A percentile compares a stretch with the other conserved stretches of the same genome.
Conservation (phyloP, 768 basidiomycete species). For the Cubamyces sp. region DNA sequence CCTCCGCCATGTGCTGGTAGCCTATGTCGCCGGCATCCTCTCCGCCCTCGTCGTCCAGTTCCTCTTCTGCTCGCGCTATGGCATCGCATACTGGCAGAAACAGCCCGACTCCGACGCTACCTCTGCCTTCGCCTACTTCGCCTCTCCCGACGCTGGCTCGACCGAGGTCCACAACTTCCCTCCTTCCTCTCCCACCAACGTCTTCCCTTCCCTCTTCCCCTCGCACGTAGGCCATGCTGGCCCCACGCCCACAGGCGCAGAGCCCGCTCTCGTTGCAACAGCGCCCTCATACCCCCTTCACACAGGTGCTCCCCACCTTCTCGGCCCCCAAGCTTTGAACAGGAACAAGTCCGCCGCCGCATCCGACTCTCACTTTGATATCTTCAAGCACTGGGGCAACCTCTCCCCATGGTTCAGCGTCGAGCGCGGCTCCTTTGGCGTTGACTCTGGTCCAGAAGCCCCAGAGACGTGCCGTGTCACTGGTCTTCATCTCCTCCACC, state of each 20-base stretch:
- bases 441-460: slow-evolving; percentile 70
- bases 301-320: slow-evolving; percentile 66
- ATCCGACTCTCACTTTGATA: slow-evolving; percentile 49
- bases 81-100: slow-evolving; percentile 32
- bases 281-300: slow-evolving; percentile 82
- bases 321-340: slow-evolving; percentile 45
- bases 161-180: slow-evolving; percentile 72
- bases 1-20: slow-evolving; percentile 20
- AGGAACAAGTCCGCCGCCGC: slow-evolving; percentile 24
- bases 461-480: slow-evolving; percentile 74
- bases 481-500: slow-evolving; percentile 77
- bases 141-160: slow-evolving; percentile 73
- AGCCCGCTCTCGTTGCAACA: slow-evolving; percentile 71
- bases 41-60: slow-evolving; percentile 56
- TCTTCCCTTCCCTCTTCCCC: slow-evolving; percentile 73
- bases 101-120: background rate
- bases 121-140: slow-evolving; percentile 43
- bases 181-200: slow-evolving; percentile 74
- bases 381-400: slow-evolving; percentile 84
- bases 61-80: slow-evolving; percentile 46
- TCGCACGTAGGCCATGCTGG: slow-evolving; percentile 78
- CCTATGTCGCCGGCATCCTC: slow-evolving; percentile 48
- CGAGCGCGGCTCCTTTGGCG: slow-evolving; percentile 62
- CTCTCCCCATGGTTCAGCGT: slow-evolving; percentile 87
- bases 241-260: slow-evolving; percentile 78